Evolutionary conservation across 257 asterid species (phyloP).

Genomic region (Handroanthus guayacan): DNA sequence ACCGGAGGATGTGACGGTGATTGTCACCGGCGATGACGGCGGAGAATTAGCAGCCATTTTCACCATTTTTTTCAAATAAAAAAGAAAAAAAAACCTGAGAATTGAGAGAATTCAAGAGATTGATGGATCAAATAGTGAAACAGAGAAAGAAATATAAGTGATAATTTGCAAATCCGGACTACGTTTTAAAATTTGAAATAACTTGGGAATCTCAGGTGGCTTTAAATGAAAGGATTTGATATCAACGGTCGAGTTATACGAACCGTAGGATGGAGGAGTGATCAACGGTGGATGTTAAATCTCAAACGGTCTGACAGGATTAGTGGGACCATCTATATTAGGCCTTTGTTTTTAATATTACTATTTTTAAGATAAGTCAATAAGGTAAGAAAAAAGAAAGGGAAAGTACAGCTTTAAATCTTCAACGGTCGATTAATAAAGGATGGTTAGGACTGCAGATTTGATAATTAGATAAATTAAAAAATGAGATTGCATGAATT

Average conservation of each 20-base stretch:
- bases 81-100: not conserved
- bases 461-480: conserved; percentile 27
- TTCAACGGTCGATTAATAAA: conserved; percentile 61
- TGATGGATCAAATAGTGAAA: conserved; percentile 31
- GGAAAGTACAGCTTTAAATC: conserved; percentile 38
- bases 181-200: conserved; percentile 53
- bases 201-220: conserved; percentile 12
- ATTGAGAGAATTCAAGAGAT: conserved; percentile 20
- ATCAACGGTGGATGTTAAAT: conserved; percentile 49
- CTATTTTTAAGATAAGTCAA: conserved; percentile 31
- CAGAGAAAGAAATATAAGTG: not conserved
- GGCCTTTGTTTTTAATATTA: not conserved
- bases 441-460: conserved; percentile 30
- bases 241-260: conserved; percentile 72
- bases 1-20: conserved; percentile 79
- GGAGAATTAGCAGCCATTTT: conserved; percentile 68
- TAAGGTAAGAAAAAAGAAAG: conserved; percentile 14
- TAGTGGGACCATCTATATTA: conserved; percentile 46
- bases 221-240: conserved; percentile 38
- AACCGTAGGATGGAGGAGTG: conserved; percentile 46
- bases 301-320: conserved; percentile 47
- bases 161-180: conserved; percentile 13
- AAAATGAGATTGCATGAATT: conserved; percentile 12
- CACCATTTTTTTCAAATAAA: conserved; percentile 47
- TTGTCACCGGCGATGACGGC: conserved; percentile 82